Evolutionary conservation across 1,139 yeast species (phyloP).

Genomic region (Geotrichum carabidarum): DNA sequence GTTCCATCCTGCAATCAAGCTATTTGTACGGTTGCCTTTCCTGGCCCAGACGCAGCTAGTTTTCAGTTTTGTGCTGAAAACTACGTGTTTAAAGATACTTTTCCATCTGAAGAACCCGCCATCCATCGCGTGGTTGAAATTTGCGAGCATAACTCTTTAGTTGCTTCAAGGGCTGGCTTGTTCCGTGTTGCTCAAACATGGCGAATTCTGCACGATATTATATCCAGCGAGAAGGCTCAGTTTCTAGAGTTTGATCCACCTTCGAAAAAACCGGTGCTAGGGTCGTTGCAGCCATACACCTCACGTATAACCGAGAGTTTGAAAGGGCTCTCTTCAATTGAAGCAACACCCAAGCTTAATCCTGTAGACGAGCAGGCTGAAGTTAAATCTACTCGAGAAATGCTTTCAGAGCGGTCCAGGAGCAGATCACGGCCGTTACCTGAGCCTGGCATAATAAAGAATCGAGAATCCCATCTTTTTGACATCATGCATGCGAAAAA

Average conservation of each 20-base stretch:
- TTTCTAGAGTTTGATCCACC: slow-evolving; percentile 22
- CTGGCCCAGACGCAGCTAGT: slow-evolving; percentile 30
- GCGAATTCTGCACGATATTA: slow-evolving; percentile 56
- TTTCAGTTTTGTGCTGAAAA: slow-evolving; percentile 33
- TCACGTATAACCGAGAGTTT: slow-evolving; percentile 21
- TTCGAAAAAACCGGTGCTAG: slow-evolving; percentile 12
- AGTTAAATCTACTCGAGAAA: not conserved
- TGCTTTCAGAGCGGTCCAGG: slow-evolving; percentile 9
- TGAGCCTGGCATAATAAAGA: not conserved
- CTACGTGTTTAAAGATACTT: slow-evolving; percentile 23
- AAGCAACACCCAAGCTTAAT: slow-evolving; percentile 15
- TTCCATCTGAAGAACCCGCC: slow-evolving; percentile 36
- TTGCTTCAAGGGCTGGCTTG: slow-evolving; percentile 52
- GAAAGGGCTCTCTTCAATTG: slow-evolving; percentile 13
- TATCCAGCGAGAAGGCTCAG: slow-evolving; percentile 43
- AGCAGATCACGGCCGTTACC: not conserved
- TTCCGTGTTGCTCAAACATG: slow-evolving; percentile 64
- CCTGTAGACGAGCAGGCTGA: slow-evolving; percentile 12
- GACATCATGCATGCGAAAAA: too few relatives aligned
- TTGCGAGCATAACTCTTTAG: slow-evolving; percentile 55
- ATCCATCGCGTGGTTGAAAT: slow-evolving; percentile 44
- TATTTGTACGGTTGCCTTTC: slow-evolving; percentile 30
- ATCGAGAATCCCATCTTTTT: not conserved
- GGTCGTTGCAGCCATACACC: slow-evolving; percentile 15
- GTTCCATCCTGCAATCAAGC: slow-evolving; percentile 9